phyloP scores from a whole-genome alignment of 2,329 filamentous ascomycete genomes.

The Aspergillus sergii region DNA sequence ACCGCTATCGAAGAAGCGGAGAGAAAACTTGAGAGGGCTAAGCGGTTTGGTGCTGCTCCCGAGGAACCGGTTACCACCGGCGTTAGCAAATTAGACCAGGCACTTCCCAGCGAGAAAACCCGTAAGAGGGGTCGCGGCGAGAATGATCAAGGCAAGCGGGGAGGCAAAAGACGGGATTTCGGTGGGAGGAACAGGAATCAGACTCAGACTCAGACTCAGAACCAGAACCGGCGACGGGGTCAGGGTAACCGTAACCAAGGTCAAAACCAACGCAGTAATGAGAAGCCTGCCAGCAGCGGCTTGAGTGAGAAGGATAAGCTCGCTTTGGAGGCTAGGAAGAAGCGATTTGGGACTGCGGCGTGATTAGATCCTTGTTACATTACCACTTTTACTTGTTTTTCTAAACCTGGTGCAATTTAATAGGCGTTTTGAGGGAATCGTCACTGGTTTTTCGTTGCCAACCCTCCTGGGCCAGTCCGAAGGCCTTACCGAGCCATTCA shows the following conservation, averaged over 20 bases:
- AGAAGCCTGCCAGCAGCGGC: constrained; percentile 18
- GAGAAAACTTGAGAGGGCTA: constrained; percentile 49
- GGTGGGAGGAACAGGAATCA: constrained; percentile 33
- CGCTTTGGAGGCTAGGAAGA: constrained; percentile 52
- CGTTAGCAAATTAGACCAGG: constrained; percentile 49
- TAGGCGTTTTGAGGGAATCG: constrained; percentile 17
- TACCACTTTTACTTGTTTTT: constrained; percentile 13
- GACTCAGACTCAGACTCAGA: constrained; percentile 24
- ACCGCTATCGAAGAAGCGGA: constrained; percentile 44
- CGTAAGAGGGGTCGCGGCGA: constrained; percentile 44
- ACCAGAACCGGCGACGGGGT: constrained; percentile 22
- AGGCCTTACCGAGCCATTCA: too few species aligned
- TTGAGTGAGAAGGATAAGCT: constrained; percentile 45
- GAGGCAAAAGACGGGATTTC: constrained; percentile 45
- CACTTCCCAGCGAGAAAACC: constrained; percentile 45
- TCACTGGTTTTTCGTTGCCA: background rate
- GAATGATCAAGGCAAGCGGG: constrained; percentile 41
- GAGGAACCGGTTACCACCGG: constrained; percentile 24
- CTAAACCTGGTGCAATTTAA: constrained; percentile 19
- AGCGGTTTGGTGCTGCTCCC: constrained; percentile 46
- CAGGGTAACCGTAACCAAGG: constrained; percentile 11
- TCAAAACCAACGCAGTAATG: constrained; percentile 10
- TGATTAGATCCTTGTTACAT: constrained; percentile 18
- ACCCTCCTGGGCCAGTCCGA: too few species aligned
- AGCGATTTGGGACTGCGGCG: constrained; percentile 45